Evolutionary conservation across 805 yeast species (phyloP).

Genomic region (Wickerhamiella occidentalis): DNA sequence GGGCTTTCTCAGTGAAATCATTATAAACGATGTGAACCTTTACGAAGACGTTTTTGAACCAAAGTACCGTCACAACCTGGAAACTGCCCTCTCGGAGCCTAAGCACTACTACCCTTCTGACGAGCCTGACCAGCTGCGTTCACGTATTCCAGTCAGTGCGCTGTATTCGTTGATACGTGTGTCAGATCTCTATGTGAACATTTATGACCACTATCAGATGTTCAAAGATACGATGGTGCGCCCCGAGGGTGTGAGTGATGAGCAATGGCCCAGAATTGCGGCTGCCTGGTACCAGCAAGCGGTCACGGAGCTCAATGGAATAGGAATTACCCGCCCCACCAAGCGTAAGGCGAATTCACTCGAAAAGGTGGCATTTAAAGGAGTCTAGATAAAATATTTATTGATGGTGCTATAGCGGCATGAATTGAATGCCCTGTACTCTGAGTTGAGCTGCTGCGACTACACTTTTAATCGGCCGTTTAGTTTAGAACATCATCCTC

Average conservation of each 20-base stretch:
- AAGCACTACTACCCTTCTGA: conserved; percentile 19
- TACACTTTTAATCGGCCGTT: too few species aligned
- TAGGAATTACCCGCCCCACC: conserved; percentile 56
- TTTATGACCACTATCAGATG: conserved; percentile 53
- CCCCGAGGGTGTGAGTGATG: conserved; percentile 26
- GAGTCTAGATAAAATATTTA: conserved; percentile 29
- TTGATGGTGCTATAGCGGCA: too few species aligned
- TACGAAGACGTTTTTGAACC: conserved; percentile 35
- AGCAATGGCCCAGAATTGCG: conserved; percentile 47
- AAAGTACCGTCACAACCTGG: conserved; percentile 32
- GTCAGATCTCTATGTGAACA: conserved; percentile 56
- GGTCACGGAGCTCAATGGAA: conserved; percentile 52
- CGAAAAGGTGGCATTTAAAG: conserved; percentile 64
- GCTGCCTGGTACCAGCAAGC: conserved; percentile 67
- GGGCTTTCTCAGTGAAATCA: conserved; percentile 21
- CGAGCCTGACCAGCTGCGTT: conserved; percentile 13
- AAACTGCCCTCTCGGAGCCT: conserved; percentile 35
- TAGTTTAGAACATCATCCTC: too few species aligned
- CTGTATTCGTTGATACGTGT: conserved; percentile 65
- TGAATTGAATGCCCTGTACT: too few species aligned
- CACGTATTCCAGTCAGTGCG: conserved; percentile 40
- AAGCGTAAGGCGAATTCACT: conserved; percentile 49
- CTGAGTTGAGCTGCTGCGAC: too few species aligned
- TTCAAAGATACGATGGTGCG: conserved; percentile 33
- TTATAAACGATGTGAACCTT: conserved; percentile 28